Percentiles rank a stretch among this genome's conserved stretches.
phyloP scores from a whole-genome alignment of 352 stramenopile genomes.

The Phytophthora lateralis region DNA sequence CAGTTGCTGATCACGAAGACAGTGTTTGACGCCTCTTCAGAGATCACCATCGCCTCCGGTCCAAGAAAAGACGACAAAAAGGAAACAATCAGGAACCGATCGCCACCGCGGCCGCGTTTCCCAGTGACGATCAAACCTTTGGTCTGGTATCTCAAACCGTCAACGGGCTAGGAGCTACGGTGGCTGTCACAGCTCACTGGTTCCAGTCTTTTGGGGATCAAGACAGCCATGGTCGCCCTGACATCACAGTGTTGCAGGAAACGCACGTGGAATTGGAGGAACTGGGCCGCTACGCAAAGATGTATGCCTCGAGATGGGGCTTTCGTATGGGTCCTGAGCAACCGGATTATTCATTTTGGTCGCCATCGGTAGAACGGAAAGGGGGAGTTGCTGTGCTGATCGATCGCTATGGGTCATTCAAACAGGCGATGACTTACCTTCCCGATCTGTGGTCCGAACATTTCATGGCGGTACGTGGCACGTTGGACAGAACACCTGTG shows the following conservation, averaged over 20 bases:
- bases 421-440: background rate
- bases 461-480: background rate
- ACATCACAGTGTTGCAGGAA: slow-evolving; percentile 3
- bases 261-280: background rate
- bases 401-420: background rate
- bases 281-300: too few relatives aligned
- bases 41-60: too few relatives aligned
- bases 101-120: too few relatives aligned
- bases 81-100: too few relatives aligned
- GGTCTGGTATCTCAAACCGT: slow-evolving; percentile 7
- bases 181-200: background rate
- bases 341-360: background rate
- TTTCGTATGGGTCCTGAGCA: background rate
- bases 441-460: background rate
- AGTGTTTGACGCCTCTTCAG: too few relatives aligned
- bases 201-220: background rate
- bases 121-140: slow-evolving; percentile 1
- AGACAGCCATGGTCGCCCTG: background rate
- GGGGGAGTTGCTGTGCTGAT: background rate
- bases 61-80: too few relatives aligned
- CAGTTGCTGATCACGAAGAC: too few relatives aligned
- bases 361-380: background rate
- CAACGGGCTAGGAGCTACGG: background rate
- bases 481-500: background rate
- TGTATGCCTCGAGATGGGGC: slow-evolving; percentile 1